Base-by-base conservation (phyloP, 2,329 filamentous ascomycete genomes). In the Colletotrichum plurivorum region DNA sequence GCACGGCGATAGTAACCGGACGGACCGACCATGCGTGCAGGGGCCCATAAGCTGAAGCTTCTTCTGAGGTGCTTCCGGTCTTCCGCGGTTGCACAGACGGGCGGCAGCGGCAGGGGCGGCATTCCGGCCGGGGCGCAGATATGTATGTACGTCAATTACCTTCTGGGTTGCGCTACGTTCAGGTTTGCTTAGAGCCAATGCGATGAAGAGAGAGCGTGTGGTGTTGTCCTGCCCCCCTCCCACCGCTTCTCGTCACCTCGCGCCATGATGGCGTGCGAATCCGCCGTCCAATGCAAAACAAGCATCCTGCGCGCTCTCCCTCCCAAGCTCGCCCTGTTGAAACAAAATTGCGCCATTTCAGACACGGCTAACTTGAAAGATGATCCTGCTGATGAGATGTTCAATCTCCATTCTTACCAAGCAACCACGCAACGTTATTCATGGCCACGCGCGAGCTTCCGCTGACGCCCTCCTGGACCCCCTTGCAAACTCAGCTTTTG, bases 251-350 rank as follows among this genome's bases (percentile, higher is more conserved):
- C 54, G 62, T 66, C 48, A 69, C 27, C 20, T 66, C 65, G 61
- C 66, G 48, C 61, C 55, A 66, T 66, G 49, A 69, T 69, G 61
- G 66, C 66, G 66, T 66, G 66, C 66, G 62, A 59, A 60, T 22
- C 41, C 43, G 61, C 31, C 16, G 39, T 13, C 13, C 57, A 55
- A 25, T 16, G 13, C 48, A 43, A 27, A 46, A 27, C 31, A 5
- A 18, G 54, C 22, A 55, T 45, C 15, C 8, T 22, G 22, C 55
- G 18, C 49, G 31, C 41, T 49, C n/a, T 49, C 9, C 49, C 22
- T 51, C 20, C 18, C 8, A 31, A 49, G 43, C 20, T 65, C 3
- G 45, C 54, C 15, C 45, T 45, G 18, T 27, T 65, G 54, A 65
- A 69, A 69, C 66, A 69, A 8, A 15, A 65, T 65, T 55, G 36